phyloP scores from a whole-genome alignment of 352 stramenopile species.

The Pythium insidiosum region DNA sequence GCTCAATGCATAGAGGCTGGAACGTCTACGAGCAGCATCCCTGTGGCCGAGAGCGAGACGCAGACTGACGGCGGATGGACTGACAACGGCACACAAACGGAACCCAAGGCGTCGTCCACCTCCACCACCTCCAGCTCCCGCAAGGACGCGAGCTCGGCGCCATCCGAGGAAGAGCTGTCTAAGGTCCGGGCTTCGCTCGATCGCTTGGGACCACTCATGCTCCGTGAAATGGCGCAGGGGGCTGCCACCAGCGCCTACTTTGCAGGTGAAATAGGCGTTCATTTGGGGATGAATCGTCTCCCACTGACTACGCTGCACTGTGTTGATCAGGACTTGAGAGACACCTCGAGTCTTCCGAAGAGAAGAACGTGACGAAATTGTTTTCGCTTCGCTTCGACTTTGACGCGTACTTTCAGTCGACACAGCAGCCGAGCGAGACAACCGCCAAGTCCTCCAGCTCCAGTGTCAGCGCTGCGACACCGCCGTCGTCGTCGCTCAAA shows the following conservation, averaged over 20 bases:
- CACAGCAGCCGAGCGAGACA: constrained; percentile 8
- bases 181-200: constrained; percentile 29
- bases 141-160: constrained; percentile 11
- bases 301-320: no score
- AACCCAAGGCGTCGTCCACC: constrained; percentile 21
- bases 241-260: constrained; percentile 34
- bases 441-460: neutral
- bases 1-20: constrained; percentile 20
- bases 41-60: constrained; percentile 24
- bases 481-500: constrained; percentile 23
- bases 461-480: neutral
- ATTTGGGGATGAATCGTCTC: no score
- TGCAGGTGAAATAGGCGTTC: constrained; percentile 16
- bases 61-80: constrained; percentile 28
- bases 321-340: constrained; percentile 33
- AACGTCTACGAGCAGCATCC: constrained; percentile 22
- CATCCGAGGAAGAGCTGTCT: constrained; percentile 26
- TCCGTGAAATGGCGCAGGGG: constrained; percentile 47
- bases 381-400: constrained; percentile 64
- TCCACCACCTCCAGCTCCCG: constrained; percentile 10
- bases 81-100: constrained; percentile 38
- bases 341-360: constrained; percentile 53
- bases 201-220: constrained; percentile 37
- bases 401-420: constrained; percentile 51
- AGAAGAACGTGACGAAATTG: constrained; percentile 55